Conservation (phyloP, 352 stramenopile species). For the Phytophthora sp. region DNA sequence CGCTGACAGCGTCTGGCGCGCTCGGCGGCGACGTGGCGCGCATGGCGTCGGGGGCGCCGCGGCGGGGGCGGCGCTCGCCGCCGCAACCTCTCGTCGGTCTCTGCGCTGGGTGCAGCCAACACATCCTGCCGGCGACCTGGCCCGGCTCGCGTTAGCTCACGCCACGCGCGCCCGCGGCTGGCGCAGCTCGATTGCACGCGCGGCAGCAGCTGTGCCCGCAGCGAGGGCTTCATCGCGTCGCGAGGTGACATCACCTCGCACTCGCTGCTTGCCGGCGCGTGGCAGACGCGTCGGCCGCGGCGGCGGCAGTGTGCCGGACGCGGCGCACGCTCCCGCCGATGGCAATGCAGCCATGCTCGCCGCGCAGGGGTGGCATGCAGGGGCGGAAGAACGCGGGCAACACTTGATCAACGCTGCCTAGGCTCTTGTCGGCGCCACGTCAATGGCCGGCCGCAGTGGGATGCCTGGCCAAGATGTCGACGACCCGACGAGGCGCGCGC, state of each 20-base stretch:
- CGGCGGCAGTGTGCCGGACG: not conserved
- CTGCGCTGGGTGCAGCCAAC: slow-evolving; percentile 10
- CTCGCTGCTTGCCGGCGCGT: no score
- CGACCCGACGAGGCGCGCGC: slow-evolving; percentile 3
- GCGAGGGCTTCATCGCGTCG: slow-evolving; percentile 21
- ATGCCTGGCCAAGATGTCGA: slow-evolving; percentile 17
- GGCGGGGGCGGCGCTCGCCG: no score
- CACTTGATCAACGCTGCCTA: slow-evolving; percentile 1
- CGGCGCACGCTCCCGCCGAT: not conserved
- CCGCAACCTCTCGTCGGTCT: slow-evolving; percentile 9
- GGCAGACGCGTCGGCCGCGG: not conserved
- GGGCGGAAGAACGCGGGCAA: slow-evolving; percentile 40
- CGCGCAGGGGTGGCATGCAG: slow-evolving; percentile 18
- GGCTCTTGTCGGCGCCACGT: not conserved
- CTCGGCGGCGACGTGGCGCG: no score
- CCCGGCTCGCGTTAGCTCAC: slow-evolving; percentile 40
- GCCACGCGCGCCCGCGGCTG: not conserved
- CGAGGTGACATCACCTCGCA: not conserved
- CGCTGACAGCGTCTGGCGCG: no score
- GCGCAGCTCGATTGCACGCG: slow-evolving; percentile 14
- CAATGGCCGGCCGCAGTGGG: slow-evolving; percentile 23
- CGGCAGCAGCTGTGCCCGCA: slow-evolving; percentile 18
- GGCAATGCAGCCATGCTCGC: no score
- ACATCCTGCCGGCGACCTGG: slow-evolving; percentile 28
- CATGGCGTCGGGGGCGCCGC: no score